Conservation (phyloP, 164 flowering plant genomes). For the Liquidambar formosana region DNA sequence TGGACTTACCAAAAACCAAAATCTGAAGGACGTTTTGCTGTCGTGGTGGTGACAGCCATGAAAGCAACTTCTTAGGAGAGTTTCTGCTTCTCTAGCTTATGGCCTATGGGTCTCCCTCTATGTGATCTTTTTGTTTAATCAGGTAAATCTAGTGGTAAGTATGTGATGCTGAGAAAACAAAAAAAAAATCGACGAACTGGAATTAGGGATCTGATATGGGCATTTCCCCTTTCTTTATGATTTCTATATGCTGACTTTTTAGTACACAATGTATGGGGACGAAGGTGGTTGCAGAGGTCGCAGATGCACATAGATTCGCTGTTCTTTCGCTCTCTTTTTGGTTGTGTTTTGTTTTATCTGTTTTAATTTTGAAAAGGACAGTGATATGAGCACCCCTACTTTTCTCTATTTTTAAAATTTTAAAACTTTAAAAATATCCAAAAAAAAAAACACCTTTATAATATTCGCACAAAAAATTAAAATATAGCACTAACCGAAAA, state of each 20-base stretch:
- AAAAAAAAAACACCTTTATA: too few species aligned
- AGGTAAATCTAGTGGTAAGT: too few species aligned
- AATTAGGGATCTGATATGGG: neutral
- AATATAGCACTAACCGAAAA: too few species aligned
- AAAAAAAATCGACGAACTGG: neutral
- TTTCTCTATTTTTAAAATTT: neutral
- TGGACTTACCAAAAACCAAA: slow-evolving; percentile 20
- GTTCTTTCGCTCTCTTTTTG: neutral
- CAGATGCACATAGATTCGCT: neutral
- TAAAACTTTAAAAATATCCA: too few species aligned
- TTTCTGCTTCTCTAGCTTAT: neutral
- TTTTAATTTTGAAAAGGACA: too few species aligned
- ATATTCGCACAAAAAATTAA: too few species aligned
- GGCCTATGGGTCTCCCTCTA: too few species aligned
- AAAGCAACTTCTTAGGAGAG: neutral
- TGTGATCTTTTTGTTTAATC: too few species aligned
- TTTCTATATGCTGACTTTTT: too few species aligned
- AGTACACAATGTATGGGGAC: too few species aligned
- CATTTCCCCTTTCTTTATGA: neutral
- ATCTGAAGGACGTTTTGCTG: neutral
- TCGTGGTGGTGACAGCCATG: neutral
- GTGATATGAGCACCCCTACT: neutral
- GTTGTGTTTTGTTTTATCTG: neutral
- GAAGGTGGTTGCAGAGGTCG: neutral
- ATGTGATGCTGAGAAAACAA: neutral